A percentile compares a stretch with the other conserved stretches of the same genome.
Conservation (phyloP, 352 stramenopile species). For the Pythium periplocum region DNA sequence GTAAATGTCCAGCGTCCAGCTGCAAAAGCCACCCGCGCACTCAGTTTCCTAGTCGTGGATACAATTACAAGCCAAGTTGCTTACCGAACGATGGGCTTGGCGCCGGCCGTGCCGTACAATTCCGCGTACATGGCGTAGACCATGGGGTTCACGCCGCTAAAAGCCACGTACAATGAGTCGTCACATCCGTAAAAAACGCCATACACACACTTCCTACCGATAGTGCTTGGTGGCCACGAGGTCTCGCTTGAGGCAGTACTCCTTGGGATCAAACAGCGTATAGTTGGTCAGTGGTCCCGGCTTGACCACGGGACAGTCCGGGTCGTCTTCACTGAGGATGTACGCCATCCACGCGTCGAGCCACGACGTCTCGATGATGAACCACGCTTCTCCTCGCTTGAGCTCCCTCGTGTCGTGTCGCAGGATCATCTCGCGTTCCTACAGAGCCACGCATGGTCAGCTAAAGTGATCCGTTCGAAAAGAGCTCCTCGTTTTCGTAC, state of each 20-base stretch:
- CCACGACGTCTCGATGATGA: constrained; percentile 73
- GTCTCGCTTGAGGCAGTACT: constrained; percentile 57
- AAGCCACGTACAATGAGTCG: background rate
- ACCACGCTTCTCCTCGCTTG: constrained; percentile 66
- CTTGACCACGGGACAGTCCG: constrained; percentile 35
- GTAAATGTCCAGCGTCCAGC: constrained; percentile 78
- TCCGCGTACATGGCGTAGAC: constrained; percentile 75
- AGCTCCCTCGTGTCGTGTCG: constrained; percentile 61
- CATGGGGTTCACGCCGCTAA: constrained; percentile 63
- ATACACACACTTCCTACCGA: constrained; percentile 19
- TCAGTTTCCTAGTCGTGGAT: no score
- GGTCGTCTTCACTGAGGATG: constrained; percentile 61
- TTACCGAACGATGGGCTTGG: constrained; percentile 56
- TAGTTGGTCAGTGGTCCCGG: constrained; percentile 68
- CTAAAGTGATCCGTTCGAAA: background rate
- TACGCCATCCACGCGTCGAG: constrained; percentile 80
- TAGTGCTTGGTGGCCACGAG: constrained; percentile 68
- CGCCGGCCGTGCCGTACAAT: constrained; percentile 59
- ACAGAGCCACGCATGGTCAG: background rate
- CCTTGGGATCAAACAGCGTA: constrained; percentile 62
- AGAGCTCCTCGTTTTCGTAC: constrained; percentile 1
- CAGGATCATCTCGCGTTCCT: constrained; percentile 68
- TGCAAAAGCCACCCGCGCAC: background rate
- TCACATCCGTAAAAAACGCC: background rate
- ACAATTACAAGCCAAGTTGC: no score